These are phyloP conservation scores for Ceriops zippeliana DNA, from an alignment of 345 rosid species.

Conservation along the genomic window DNA sequence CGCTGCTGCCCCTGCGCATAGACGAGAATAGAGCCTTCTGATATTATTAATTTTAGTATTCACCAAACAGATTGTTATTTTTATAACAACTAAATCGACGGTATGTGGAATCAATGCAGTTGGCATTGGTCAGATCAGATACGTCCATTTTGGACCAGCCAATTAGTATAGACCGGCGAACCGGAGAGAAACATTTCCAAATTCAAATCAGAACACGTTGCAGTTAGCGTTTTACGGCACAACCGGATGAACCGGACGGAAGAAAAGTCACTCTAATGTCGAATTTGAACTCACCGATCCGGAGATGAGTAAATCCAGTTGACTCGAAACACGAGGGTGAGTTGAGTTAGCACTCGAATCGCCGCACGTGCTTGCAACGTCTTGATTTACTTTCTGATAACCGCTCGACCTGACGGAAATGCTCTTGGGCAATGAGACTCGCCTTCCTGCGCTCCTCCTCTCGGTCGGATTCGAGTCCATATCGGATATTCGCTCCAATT, in stretches of 20 bases:
- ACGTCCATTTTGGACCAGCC: too few relatives aligned
- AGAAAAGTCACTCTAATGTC: background rate
- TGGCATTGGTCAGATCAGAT: too few relatives aligned
- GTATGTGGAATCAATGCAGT: too few relatives aligned
- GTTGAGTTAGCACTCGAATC: constrained; percentile 29
- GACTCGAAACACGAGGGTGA: constrained; percentile 31
- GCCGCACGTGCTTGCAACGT: constrained; percentile 20
- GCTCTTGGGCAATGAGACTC: constrained; percentile 59
- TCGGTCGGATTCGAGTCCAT: constrained; percentile 25
- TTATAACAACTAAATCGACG: too few relatives aligned
- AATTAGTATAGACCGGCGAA: too few relatives aligned
- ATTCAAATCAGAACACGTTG: too few relatives aligned
- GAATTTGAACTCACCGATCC: constrained; percentile 35
- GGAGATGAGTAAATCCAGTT: constrained; percentile 23
- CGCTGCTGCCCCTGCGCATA: constrained; percentile 23
- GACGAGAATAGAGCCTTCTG: too few relatives aligned
- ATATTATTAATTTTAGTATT: too few relatives aligned
- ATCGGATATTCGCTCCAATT: constrained; percentile 2
- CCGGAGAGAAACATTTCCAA: too few relatives aligned
- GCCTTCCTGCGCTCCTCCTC: constrained; percentile 27
- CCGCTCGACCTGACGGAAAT: constrained; percentile 65
- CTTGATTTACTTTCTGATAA: constrained; percentile 29
- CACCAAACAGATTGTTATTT: too few relatives aligned
- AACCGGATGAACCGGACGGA: background rate
- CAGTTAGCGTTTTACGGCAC: too few relatives aligned